These are phyloP conservation scores for Cordia subcordata DNA, from an alignment of 257 asterid species.

Conservation along the genomic window DNA sequence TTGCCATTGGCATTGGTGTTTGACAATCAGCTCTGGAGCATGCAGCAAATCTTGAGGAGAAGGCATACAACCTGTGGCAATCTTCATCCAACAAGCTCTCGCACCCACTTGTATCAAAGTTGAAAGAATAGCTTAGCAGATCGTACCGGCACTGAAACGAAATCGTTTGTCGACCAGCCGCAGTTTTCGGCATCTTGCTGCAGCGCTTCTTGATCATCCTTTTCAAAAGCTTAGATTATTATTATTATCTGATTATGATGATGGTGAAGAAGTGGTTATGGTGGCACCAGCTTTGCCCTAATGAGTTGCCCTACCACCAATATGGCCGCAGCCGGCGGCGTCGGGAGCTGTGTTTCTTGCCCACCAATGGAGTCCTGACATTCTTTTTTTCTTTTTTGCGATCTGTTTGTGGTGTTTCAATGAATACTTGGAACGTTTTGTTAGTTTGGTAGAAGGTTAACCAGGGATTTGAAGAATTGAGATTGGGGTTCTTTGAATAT, in stretches of 20 bases:
- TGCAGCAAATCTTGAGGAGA: slow-evolving; percentile 73
- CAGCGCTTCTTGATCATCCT: slow-evolving; percentile 51
- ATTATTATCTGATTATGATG: not conserved
- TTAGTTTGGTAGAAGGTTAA: not conserved
- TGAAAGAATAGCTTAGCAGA: slow-evolving; percentile 65
- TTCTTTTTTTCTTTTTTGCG: slow-evolving; percentile 22
- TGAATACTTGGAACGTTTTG: not conserved
- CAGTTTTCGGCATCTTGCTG: slow-evolving; percentile 28
- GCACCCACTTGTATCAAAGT: slow-evolving; percentile 47
- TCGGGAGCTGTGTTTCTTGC: slow-evolving; percentile 30
- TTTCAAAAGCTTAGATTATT: slow-evolving; percentile 42
- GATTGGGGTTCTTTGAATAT: slow-evolving; percentile 2
- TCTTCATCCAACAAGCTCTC: slow-evolving; percentile 47
- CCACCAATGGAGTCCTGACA: slow-evolving; percentile 32
- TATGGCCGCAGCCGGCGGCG: not conserved
- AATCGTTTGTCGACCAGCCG: slow-evolving; percentile 31
- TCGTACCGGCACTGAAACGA: slow-evolving; percentile 64
- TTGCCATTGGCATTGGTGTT: slow-evolving; percentile 14
- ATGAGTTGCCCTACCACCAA: not conserved
- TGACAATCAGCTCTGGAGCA: slow-evolving; percentile 28
- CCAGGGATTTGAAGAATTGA: not conserved
- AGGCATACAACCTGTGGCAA: slow-evolving; percentile 53
- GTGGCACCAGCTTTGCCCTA: not conserved
- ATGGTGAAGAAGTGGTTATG: slow-evolving; percentile 1
- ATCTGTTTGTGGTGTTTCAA: not conserved